phyloP scores from a whole-genome alignment of 1,284 basidiomycete species.

The Puccinia coronata region DNA sequence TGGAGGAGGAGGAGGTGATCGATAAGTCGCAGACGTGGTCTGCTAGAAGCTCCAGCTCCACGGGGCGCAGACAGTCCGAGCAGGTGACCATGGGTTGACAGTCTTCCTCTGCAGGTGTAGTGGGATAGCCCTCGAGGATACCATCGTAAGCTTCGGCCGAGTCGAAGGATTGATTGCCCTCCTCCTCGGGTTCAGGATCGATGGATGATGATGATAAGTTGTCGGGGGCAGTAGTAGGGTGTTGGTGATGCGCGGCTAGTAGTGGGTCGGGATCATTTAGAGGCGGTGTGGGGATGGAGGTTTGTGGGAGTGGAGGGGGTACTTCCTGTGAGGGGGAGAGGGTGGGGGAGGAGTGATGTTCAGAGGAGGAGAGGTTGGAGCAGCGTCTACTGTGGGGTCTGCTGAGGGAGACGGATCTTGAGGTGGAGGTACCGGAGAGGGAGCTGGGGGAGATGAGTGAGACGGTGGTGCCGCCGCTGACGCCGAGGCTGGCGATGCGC shows the following conservation, averaged over 20 bases:
- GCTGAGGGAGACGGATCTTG: not conserved
- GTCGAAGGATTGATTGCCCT: not conserved
- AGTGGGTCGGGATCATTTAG: not conserved
- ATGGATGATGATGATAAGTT: not conserved
- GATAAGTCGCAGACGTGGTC: conserved; percentile 25
- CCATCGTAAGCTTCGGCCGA: conserved; percentile 37
- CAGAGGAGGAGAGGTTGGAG: conserved; percentile 1
- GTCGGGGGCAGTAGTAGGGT: too few species aligned
- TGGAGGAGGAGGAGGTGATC: not conserved
- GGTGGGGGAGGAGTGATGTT: not conserved
- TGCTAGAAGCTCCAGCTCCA: conserved; percentile 12
- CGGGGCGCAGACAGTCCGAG: conserved; percentile 8
- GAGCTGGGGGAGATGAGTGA: not conserved
- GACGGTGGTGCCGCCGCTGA: conserved; percentile 32
- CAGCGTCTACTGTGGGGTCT: not conserved
- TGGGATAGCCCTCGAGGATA: conserved; percentile 40
- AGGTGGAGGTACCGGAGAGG: not conserved
- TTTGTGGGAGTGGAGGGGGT: not conserved
- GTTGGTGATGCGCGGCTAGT: not conserved
- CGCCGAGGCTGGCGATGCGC: conserved; percentile 38
- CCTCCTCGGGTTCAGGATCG: not conserved
- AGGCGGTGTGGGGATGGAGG: not conserved
- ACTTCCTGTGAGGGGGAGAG: not conserved
- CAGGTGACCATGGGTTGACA: conserved; percentile 30
- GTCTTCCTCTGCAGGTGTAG: conserved; percentile 30